Conservation (phyloP, 176 grass and related monocot genomes). For the Coix lacrymajobi region DNA sequence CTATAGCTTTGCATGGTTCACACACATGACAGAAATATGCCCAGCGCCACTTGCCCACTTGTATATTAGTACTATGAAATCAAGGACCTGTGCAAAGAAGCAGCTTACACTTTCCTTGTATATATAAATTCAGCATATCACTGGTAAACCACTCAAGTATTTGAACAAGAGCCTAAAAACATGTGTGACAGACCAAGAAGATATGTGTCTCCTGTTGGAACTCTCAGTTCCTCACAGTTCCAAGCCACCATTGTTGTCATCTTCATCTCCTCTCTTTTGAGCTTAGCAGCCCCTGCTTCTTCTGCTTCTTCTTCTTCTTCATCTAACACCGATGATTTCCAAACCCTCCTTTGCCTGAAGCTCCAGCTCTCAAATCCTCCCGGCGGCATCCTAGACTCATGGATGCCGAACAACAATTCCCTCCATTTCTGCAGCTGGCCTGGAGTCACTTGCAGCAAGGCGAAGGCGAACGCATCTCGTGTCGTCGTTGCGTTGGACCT, state of each 20-base stretch:
- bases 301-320: neutral
- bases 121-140: neutral
- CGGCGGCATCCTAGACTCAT: neutral
- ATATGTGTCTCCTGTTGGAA: neutral
- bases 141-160: neutral
- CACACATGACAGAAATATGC: no score
- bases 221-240: neutral
- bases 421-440: slow-evolving; percentile 22
- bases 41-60: no score
- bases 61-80: no score
- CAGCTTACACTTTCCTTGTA: no score
- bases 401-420: neutral
- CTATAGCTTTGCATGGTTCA: neutral
- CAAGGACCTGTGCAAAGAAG: no score
- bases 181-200: neutral
- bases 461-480: neutral
- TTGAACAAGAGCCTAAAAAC: neutral
- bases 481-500: slow-evolving; percentile 15
- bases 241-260: neutral
- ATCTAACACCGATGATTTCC: no score
- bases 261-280: neutral
- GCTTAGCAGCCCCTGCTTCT: neutral
- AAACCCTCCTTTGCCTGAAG: neutral
- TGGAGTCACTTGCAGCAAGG: slow-evolving; percentile 13
- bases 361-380: neutral